Evolutionary conservation across 169 alveolate genomes (phyloP), one percentile per base, ranked within the genome.

Genomic region (Babesia bovis): DNA sequence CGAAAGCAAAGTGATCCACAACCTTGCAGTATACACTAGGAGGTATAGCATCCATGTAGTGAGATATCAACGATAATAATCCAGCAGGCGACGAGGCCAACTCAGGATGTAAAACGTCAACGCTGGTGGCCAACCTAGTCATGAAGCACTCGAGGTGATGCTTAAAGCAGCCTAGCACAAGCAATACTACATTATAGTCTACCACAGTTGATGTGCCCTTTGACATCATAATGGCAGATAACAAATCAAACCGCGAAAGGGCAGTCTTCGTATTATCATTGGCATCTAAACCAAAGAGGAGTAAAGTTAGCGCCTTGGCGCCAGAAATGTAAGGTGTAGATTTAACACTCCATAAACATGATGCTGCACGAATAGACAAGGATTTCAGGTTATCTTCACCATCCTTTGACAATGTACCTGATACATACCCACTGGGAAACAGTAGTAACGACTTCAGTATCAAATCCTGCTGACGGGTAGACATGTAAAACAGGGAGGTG

Each of bases 401-500:
- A 5, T 35, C 26, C 9, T 2, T 33, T 9, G 50, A 6, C 23
- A 63, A 26, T 36, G 47, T 60, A 15, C 35, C 23, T 1, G 61
- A 17, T 36, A 63, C 17, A 23, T 33, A 1, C 25, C 61, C 28
- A 12, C 40, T 13, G 0, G 63, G 73, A 21, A 63, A 25, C 19
- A 63, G 0, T 35, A 32, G 47, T 2, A 63, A 60, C 1, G 40
- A 26, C 50, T 63, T 63, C 50, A 63, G n/a, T 4, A 63, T 63
- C 51, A 63, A 33, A 2, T 63, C 73, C 60, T 63, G 73, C 47
- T 63, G 73, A 13, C 61, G 30, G 6, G 73, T 63, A 25, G 73
- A 63, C 58, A 63, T 63, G 73, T 63, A 63, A 41, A 63, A 63
- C 26, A 63, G 60, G 1, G 73, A 58, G 61, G 47, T 40, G 49